These are phyloP conservation scores for Phyllosticta paracitricarpa DNA, from an alignment of 2,329 filamentous ascomycete genomes.

Conservation along the genomic window DNA sequence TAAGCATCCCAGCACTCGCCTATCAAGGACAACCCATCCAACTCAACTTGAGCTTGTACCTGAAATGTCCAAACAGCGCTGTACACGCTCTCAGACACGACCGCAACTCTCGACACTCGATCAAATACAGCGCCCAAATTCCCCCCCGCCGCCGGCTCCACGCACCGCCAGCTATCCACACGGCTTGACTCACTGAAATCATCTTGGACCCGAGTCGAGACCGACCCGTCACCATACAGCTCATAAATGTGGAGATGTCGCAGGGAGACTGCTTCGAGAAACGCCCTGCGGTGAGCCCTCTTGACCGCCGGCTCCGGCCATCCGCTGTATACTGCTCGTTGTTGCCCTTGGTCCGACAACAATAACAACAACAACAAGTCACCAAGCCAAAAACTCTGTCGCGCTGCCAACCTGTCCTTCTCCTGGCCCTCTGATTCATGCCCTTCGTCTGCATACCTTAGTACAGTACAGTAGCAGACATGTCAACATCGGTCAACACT, in stretches of 20 bases:
- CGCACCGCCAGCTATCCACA: neutral
- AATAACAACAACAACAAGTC: neutral
- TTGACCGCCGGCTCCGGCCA: neutral
- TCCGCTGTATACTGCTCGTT: neutral
- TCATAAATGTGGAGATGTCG: neutral
- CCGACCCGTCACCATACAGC: neutral
- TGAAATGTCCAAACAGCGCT: neutral
- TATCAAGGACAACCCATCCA: neutral
- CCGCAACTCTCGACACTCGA: neutral
- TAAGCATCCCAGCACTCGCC: neutral
- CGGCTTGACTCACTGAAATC: neutral
- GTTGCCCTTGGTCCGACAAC: too few species aligned
- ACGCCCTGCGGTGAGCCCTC: neutral
- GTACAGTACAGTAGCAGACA: too few species aligned
- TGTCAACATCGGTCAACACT: constrained; percentile 4
- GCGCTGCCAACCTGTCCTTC: neutral
- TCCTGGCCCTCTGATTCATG: neutral
- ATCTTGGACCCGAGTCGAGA: neutral
- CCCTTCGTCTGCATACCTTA: neutral
- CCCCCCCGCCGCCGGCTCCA: neutral
- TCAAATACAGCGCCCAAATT: neutral
- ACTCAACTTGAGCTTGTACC: neutral
- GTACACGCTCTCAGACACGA: neutral
- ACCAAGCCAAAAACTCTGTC: neutral
- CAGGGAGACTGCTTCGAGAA: neutral